These are phyloP conservation scores for Magnaporthiopsis poae DNA, from an alignment of 2,329 filamentous ascomycete species.

Conservation along the genomic window DNA sequence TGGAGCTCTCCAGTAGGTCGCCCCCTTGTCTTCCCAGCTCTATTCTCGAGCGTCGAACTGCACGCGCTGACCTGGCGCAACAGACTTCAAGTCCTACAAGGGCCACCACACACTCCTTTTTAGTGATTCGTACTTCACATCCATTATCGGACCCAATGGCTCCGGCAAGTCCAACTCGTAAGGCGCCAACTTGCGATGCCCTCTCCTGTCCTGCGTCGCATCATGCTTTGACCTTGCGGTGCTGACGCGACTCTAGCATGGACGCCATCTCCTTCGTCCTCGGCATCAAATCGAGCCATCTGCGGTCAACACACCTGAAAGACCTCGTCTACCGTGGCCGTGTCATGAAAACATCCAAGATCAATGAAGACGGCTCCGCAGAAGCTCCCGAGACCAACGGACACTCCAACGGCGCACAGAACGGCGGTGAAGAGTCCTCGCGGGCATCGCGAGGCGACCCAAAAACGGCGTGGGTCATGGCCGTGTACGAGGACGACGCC, in stretches of 20 bases:
- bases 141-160: constrained; percentile 98
- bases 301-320: constrained; percentile 85
- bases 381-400: constrained; percentile 47
- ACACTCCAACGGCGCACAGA: constrained; percentile 50
- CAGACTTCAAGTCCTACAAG: constrained; percentile 99
- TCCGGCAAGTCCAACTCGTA: constrained; percentile 98
- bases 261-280: constrained; percentile 98
- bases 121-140: constrained; percentile 97
- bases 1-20: constrained; percentile 80
- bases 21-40: constrained; percentile 14
- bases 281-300: constrained; percentile 95
- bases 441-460: constrained; percentile 69
- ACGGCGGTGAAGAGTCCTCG: constrained; percentile 48
- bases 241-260: constrained; percentile 55
- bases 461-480: constrained; percentile 97
- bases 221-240: constrained; percentile 8
- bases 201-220: not conserved
- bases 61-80: constrained; percentile 11
- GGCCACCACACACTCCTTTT: constrained; percentile 90
- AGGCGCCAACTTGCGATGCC: constrained; percentile 24
- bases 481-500: constrained; percentile 94
- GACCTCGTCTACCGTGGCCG: constrained; percentile 94
- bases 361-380: constrained; percentile 81
- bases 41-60: constrained; percentile 11
- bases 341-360: constrained; percentile 81